Evolutionary conservation across 2,329 filamentous ascomycete species (phyloP), one percentile per base, ranked within the genome.

Genomic region (Alternaria solani): DNA sequence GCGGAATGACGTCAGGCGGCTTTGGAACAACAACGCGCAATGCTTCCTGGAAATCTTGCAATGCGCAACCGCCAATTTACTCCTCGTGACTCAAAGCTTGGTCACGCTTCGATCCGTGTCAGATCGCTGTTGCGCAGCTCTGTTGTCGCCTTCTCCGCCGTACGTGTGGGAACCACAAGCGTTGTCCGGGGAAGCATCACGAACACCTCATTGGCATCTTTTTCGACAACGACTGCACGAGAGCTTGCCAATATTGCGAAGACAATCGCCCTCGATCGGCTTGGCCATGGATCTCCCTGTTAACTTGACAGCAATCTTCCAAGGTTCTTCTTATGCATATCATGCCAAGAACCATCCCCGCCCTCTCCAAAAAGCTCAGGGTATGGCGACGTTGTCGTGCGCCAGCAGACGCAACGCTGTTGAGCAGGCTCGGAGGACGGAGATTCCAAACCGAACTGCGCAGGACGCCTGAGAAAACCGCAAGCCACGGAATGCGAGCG

Each of bases 1-100:
- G 12, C 18, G 7, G 18, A 26, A 39, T 65, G 62, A 65, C 62
- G 62, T 65, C 62, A 64, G 49, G 36, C 7, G 61, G 25, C 57
- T 52, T 57, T 46, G 41, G 34, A 52, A 32, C 52, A 38, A 41
- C 34, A 57, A 51, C 54, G 47, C 54, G 47, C 30, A 28, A 52
- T 57, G 42, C 46, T 18, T 56, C 14, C 26, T 41, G n/a, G 52
- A 60, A 51, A 57, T 57, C 52, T 47, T 46, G 46, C 51, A 41
- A 44, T 23, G 20, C 46, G 26, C 38, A 41, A 36, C 46, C 38
- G 32, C 36, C 23, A 38, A 39, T 34, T 36, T 44, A 18, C 7
- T 28, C 38, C 51, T 59, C 41, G 51, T 26, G 44, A 56, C 26
- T n/a, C 28, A n/a, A 42, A n/a, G 28, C 38, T 38, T 30, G 38